These are phyloP conservation scores for Jatropha curcas DNA, from an alignment of 345 rosid species.

Conservation along the genomic window DNA sequence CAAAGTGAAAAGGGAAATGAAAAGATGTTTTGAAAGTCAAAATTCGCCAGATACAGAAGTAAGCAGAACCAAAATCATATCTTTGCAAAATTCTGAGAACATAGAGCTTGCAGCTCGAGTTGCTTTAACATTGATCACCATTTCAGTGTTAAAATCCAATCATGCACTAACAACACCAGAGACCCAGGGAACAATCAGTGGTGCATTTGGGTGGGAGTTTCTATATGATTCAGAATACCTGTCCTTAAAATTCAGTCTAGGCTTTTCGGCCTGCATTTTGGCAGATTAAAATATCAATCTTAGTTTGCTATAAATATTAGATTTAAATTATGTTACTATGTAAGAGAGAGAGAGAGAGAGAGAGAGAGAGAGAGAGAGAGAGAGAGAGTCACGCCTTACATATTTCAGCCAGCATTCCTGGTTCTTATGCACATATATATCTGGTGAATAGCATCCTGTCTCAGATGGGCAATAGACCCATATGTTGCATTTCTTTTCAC, in stretches of 20 bases:
- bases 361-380: neutral
- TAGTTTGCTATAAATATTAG: neutral
- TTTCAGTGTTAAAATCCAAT: constrained; percentile 8
- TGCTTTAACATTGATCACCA: neutral
- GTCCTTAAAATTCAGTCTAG: constrained; percentile 72
- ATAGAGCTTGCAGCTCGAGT: neutral
- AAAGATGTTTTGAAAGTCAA: neutral
- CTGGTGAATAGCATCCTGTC: constrained; percentile 84
- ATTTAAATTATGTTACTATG: neutral
- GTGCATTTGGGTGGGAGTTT: constrained; percentile 78
- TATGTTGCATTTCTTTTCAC: constrained; percentile 80
- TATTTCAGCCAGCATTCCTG: constrained; percentile 96
- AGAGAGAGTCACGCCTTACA: constrained; percentile 46
- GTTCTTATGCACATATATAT: constrained; percentile 80
- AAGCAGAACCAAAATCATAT: constrained; percentile 10
- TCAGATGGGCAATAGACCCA: constrained; percentile 98
- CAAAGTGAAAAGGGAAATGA: neutral
- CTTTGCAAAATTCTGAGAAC: neutral
- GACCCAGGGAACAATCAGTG: constrained; percentile 88
- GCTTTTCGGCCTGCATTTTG: constrained; percentile 76
- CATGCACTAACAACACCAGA: constrained; percentile 67
- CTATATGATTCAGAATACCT: constrained; percentile 74
- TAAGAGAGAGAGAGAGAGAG: neutral
- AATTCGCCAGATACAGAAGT: neutral
- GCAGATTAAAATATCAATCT: constrained; percentile 14